Conservation (phyloP, 805 yeast species). For the Metschnikowia colocasiae region DNA sequence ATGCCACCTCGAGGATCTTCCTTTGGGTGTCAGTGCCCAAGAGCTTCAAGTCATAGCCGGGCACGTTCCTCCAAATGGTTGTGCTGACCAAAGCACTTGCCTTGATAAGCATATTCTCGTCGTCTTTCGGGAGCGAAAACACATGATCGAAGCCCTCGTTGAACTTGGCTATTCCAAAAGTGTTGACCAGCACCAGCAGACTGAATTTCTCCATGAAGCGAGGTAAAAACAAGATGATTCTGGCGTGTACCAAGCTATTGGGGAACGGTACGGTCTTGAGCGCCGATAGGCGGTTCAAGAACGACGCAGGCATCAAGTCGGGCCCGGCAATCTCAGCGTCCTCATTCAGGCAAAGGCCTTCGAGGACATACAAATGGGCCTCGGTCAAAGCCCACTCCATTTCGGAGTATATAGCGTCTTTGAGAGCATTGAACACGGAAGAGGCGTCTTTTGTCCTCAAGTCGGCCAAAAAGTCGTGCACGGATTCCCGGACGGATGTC, state of each 20-base stretch:
- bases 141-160: slow-evolving; percentile 7
- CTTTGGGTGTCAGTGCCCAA: slow-evolving; percentile 29
- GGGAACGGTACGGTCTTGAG: slow-evolving; percentile 2
- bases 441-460: slow-evolving; percentile 40
- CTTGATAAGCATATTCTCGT: slow-evolving; percentile 19
- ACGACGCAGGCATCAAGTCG: slow-evolving; percentile 14
- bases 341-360: slow-evolving; percentile 41
- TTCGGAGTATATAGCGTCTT: background rate
- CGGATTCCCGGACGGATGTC: slow-evolving; percentile 55
- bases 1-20: slow-evolving; percentile 37
- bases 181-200: slow-evolving; percentile 25
- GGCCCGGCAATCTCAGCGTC: slow-evolving; percentile 22
- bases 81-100: slow-evolving; percentile 47
- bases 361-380: slow-evolving; percentile 38
- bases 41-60: slow-evolving; percentile 4
- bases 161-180: slow-evolving; percentile 30
- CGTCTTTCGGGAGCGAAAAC: background rate
- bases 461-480: slow-evolving; percentile 54
- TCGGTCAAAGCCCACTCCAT: slow-evolving; percentile 26
- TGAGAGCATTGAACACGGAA: slow-evolving; percentile 7
- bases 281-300: slow-evolving; percentile 7
- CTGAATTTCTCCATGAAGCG: slow-evolving; percentile 53
- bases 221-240: slow-evolving; percentile 54
- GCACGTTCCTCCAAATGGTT: slow-evolving; percentile 42
- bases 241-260: slow-evolving; percentile 41